Conservation (phyloP, 1,284 basidiomycete genomes). For the Gomphus bonarii region DNA sequence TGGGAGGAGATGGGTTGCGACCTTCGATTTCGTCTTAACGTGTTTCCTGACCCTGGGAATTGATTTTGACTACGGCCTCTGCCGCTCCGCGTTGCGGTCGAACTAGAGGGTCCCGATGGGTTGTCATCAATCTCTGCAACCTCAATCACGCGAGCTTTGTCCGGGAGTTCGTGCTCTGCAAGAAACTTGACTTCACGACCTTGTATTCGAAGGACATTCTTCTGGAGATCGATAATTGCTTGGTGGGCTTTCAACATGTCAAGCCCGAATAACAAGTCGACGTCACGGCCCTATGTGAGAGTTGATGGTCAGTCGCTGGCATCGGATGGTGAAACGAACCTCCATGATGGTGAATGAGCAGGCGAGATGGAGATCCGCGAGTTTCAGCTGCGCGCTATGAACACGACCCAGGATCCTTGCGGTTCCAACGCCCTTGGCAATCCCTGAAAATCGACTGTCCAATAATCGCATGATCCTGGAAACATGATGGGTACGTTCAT, state of each 20-base stretch:
- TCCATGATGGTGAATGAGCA: conserved; percentile 97
- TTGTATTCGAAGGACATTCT: conserved; percentile 83
- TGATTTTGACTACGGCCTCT: conserved; percentile 5
- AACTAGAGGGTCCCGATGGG: conserved; percentile 6
- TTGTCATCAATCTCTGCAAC: conserved; percentile 15
- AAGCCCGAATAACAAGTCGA: conserved; percentile 90
- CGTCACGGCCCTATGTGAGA: conserved; percentile 60
- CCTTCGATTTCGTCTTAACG: conserved; percentile 27
- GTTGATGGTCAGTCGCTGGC: conserved; percentile 1
- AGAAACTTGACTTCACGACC: conserved; percentile 82
- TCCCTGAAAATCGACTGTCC: conserved; percentile 81
- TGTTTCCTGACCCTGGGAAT: conserved; percentile 58
- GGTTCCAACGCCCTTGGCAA: conserved; percentile 93
- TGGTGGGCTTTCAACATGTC: conserved; percentile 99
- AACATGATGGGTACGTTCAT: not conserved
- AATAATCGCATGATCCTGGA: conserved; percentile 84
- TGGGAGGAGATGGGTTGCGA: not conserved
- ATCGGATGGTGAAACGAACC: conserved; percentile 28
- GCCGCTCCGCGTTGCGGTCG: not conserved
- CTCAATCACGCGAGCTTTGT: conserved; percentile 50
- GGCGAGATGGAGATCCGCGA: conserved; percentile 75
- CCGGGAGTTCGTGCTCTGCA: conserved; percentile 88
- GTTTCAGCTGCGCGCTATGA: conserved; percentile 87
- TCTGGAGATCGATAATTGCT: conserved; percentile 87
- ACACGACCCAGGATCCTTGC: conserved; percentile 92